Evolutionary conservation across 1,284 basidiomycete species (phyloP).

Genomic region (Tetrapyrgos nigripes): DNA sequence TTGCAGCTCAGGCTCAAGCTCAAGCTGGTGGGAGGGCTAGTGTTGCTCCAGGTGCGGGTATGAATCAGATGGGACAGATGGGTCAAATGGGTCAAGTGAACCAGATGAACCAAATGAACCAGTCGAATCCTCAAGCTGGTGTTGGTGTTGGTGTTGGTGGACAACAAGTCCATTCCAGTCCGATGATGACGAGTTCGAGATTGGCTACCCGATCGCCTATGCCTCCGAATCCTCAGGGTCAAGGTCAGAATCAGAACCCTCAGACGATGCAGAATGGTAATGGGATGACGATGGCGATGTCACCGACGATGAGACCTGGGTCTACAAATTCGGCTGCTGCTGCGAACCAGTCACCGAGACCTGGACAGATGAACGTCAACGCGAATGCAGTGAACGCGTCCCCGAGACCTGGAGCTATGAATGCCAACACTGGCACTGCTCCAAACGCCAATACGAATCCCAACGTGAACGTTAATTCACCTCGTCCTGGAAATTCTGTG

Average conservation of each 20-base stretch:
- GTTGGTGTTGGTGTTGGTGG: slow-evolving; percentile 12
- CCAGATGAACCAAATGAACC: slow-evolving; percentile 22
- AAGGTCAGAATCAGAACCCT: slow-evolving; percentile 22
- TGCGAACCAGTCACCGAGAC: neutral
- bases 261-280: slow-evolving; percentile 3
- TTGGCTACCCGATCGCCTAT: slow-evolving; percentile 30
- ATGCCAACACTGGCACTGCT: neutral
- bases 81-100: neutral
- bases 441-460: neutral
- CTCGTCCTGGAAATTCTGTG: neutral
- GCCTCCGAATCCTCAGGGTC: slow-evolving; percentile 17
- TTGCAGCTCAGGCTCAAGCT: slow-evolving; percentile 19
- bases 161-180: slow-evolving; percentile 29
- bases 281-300: neutral
- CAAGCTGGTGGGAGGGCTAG: neutral
- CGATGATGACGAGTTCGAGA: slow-evolving; percentile 24
- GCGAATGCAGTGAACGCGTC: neutral
- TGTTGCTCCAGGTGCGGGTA: no score
- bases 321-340: neutral
- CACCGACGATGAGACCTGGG: neutral
- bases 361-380: neutral
- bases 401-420: neutral
- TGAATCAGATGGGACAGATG: neutral
- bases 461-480: neutral
- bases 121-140: slow-evolving; percentile 19